These are phyloP conservation scores for Vitis hybrid DNA, from an alignment of 177 flowering plant genomes.

Conservation along the genomic window DNA sequence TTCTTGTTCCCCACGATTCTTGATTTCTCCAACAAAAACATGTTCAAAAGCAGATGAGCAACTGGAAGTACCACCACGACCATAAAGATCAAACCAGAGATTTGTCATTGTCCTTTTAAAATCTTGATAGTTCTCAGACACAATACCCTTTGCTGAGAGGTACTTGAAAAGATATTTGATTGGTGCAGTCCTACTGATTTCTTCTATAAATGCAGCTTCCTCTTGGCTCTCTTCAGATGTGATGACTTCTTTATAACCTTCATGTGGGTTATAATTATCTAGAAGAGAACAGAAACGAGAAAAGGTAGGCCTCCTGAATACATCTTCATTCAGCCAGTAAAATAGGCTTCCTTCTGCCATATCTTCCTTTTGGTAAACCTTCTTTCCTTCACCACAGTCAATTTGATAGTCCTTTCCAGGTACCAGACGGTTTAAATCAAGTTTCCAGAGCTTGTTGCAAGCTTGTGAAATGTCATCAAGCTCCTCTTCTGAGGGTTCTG, in stretches of 20 bases:
- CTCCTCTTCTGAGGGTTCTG: slow-evolving; percentile 67
- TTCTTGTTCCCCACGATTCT: slow-evolving; percentile 63
- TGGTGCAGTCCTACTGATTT: slow-evolving; percentile 90
- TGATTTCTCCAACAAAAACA: slow-evolving; percentile 98
- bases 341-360: slow-evolving; percentile 80
- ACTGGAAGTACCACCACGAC: slow-evolving; percentile 81
- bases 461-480: slow-evolving; percentile 77
- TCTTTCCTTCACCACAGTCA: slow-evolving; percentile 92
- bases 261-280: slow-evolving; percentile 89
- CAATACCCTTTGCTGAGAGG: slow-evolving; percentile 56
- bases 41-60: slow-evolving; percentile 94
- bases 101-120: slow-evolving; percentile 64
- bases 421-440: slow-evolving; percentile 77
- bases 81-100: slow-evolving; percentile 90
- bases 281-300: slow-evolving; percentile 87
- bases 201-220: slow-evolving; percentile 89
- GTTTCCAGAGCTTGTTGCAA: slow-evolving; percentile 91
- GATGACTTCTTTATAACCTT: slow-evolving; percentile 73
- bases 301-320: slow-evolving; percentile 68
- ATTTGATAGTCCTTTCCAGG: slow-evolving; percentile 91
- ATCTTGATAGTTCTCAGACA: slow-evolving; percentile 48
- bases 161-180: slow-evolving; percentile 88
- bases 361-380: slow-evolving; percentile 72
- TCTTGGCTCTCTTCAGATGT: slow-evolving; percentile 85
- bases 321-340: slow-evolving; percentile 62